Conservation (phyloP, 306 rosid genomes). For the Glycine soja region DNA sequence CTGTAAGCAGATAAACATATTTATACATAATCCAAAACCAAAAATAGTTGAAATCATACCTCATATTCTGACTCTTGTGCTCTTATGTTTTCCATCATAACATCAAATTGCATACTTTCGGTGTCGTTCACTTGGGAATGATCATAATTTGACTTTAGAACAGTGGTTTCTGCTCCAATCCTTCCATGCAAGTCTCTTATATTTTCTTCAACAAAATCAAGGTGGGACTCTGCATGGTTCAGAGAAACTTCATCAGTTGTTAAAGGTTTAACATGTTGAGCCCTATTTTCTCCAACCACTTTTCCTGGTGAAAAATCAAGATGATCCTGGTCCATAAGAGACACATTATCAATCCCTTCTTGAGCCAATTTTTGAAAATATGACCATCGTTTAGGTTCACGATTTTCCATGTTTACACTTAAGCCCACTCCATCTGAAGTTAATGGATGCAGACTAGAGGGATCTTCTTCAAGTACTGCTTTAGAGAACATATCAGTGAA, state of each 20-base stretch:
- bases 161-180: constrained; percentile 46
- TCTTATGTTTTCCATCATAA: constrained; percentile 51
- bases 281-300: constrained; percentile 52
- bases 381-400: constrained; percentile 81
- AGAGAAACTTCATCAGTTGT: constrained; percentile 60
- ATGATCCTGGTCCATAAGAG: constrained; percentile 89
- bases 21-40: constrained; percentile 30
- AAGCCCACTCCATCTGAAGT: constrained; percentile 63
- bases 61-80: constrained; percentile 62
- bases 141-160: constrained; percentile 50
- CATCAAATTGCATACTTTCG: constrained; percentile 66
- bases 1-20: constrained; percentile 40
- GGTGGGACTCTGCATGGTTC: constrained; percentile 54
- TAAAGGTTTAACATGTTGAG: constrained; percentile 63
- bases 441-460: constrained; percentile 55
- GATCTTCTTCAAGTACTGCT: constrained; percentile 73
- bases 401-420: constrained; percentile 80
- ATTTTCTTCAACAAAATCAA: constrained; percentile 58
- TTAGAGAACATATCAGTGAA: constrained; percentile 89
- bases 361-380: constrained; percentile 82
- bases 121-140: constrained; percentile 55
- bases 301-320: constrained; percentile 62
- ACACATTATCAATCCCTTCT: constrained; percentile 69
- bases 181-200: constrained; percentile 54
- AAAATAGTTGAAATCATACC: constrained; percentile 48